phyloP scores from a whole-genome alignment of 352 stramenopile species.

The Phytophthora syringae region DNA sequence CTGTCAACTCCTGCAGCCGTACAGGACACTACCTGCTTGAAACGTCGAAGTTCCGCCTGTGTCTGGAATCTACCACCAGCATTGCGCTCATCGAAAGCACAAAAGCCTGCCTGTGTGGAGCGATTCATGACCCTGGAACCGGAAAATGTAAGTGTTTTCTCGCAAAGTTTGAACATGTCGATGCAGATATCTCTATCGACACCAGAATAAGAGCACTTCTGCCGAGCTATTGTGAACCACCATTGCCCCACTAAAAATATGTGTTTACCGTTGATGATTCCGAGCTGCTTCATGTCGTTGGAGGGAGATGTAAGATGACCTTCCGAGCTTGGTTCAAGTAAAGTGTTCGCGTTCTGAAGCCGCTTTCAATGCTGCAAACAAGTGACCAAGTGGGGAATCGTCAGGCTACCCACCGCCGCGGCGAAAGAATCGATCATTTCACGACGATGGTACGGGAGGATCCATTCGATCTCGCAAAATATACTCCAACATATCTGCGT shows the following conservation, averaged over 20 bases:
- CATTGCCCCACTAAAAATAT: constrained; percentile 39
- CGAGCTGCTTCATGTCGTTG: not conserved
- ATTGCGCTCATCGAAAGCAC: constrained; percentile 81
- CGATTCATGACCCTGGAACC: constrained; percentile 51
- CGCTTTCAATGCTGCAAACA: not conserved
- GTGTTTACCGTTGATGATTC: not conserved
- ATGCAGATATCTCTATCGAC: not conserved
- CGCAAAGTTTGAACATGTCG: not conserved
- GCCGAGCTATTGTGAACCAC: constrained; percentile 21
- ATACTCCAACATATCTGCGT: constrained; percentile 48
- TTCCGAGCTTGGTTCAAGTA: not conserved
- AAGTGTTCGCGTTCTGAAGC: not conserved
- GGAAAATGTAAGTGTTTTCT: constrained; percentile 10
- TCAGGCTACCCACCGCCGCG: not conserved
- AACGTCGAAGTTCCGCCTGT: constrained; percentile 74
- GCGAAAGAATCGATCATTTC: not conserved
- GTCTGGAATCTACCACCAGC: constrained; percentile 77
- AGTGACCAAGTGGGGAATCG: not conserved
- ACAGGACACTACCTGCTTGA: constrained; percentile 71
- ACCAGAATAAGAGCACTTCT: constrained; percentile 26
- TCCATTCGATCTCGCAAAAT: constrained; percentile 48
- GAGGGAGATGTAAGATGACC: not conserved
- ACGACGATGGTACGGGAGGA: constrained; percentile 1
- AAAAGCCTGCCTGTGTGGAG: constrained; percentile 69
- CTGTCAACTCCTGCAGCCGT: constrained; percentile 58